Base-by-base conservation (phyloP, 2,329 filamentous ascomycete species). In the Penicillium janthinellum region DNA sequence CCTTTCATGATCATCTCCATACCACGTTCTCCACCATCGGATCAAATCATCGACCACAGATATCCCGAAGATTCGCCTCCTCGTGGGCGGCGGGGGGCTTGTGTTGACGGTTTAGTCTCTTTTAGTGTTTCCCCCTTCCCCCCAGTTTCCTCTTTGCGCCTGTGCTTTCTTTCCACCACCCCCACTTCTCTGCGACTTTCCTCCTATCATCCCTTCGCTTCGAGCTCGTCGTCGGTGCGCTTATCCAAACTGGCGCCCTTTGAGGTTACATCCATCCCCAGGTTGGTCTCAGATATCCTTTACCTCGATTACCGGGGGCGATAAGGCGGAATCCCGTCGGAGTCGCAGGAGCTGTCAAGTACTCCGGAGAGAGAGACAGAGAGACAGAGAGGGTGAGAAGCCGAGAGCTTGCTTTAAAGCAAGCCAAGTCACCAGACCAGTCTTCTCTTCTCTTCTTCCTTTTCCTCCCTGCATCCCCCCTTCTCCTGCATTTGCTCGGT, bases 291-390 rank as follows among this genome's bases (percentile, higher is more conserved):
- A 56, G 56, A 58, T 58, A 56, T 17, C 44, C 28, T 51, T 14
- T 12, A 17, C 22, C 58, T 57, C 45, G 42, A 49, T 25, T 47
- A 47, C 15, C 8, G 42, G 25, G 12, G 31, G 39, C 59, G 62
- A 65, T 62, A 62, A 60, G 52, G 57, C 57, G 62, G 61, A 60
- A 34, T 10, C 42, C 53, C 57, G 61, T 56, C 61, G 62, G 54
- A 15, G 39, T 62, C 39, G 28, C 37, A 15, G 2, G n/a, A 22
- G 8, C 20, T 38, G 25, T 28, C 35, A 31, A 34, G 35, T 4
- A 10, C 8, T 28, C 25, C 25, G 5, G 5, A 22, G 22, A 22
- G 22, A 3, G 22, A 22, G 22, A 22, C 3, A 22, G 2, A 22
- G 22, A 22, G 22, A 22, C 0, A 22, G 1, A 22, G 22, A 4